phyloP scores from a whole-genome alignment of 768 basidiomycete genomes.

The Psilocybe cubensis region DNA sequence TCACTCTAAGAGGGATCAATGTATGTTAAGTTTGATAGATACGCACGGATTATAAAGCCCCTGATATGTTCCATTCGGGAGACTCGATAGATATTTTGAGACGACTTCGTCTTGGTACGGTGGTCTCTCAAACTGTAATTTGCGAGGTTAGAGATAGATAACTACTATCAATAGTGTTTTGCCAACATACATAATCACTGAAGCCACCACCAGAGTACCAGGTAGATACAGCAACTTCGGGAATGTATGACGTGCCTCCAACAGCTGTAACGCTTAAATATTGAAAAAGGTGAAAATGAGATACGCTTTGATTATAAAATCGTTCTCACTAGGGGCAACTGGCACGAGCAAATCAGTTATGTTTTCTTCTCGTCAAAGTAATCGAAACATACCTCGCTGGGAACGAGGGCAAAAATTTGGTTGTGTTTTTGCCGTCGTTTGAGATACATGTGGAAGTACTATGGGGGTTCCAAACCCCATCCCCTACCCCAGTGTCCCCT shows the following conservation, averaged over 20 bases:
- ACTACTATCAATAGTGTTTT: neutral
- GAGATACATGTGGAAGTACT: slow-evolving; percentile 55
- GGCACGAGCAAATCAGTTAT: too few relatives aligned
- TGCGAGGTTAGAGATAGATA: neutral
- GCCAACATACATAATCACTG: slow-evolving; percentile 60
- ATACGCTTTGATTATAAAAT: neutral
- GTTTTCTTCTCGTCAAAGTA: neutral
- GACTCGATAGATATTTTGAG: slow-evolving; percentile 41
- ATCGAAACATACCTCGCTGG: slow-evolving; percentile 49
- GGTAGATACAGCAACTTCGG: slow-evolving; percentile 55
- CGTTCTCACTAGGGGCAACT: too few relatives aligned
- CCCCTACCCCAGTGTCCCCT: slow-evolving; percentile 76
- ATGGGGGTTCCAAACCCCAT: slow-evolving; percentile 52
- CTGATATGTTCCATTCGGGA: slow-evolving; percentile 51
- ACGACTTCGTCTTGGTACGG: slow-evolving; percentile 54
- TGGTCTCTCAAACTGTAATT: slow-evolving; percentile 53
- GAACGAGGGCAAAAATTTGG: slow-evolving; percentile 60
- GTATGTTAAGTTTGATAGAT: neutral
- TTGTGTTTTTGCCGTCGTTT: slow-evolving; percentile 61
- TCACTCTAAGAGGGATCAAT: neutral
- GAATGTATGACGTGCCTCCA: slow-evolving; percentile 63
- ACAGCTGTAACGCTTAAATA: slow-evolving; percentile 66
- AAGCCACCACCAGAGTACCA: slow-evolving; percentile 76
- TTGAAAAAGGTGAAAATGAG: neutral
- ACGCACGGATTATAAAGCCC: slow-evolving; percentile 65